Evolutionary conservation across 768 basidiomycete genomes (phyloP).

Genomic region (Leccinum boreale): DNA sequence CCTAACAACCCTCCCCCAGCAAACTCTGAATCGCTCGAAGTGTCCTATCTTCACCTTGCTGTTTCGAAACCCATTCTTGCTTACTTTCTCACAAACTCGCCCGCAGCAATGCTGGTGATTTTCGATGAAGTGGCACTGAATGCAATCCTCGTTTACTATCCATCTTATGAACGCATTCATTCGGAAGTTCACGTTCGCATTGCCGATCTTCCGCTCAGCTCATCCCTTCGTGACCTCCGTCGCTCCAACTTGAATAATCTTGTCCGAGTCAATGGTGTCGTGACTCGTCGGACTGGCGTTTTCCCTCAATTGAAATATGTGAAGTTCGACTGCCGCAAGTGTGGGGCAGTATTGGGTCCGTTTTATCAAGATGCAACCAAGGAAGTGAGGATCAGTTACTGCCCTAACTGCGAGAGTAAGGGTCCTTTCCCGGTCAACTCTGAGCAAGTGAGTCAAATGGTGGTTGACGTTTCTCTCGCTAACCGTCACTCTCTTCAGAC

Average conservation of each 20-base stretch:
- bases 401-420: constrained; percentile 89
- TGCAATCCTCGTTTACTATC: constrained; percentile 93
- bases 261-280: constrained; percentile 93
- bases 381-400: constrained; percentile 93
- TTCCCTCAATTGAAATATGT: constrained; percentile 99
- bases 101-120: constrained; percentile 86
- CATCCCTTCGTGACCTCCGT: constrained; percentile 90
- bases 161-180: constrained; percentile 94
- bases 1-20: constrained; percentile 43
- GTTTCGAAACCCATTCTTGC: constrained; percentile 92
- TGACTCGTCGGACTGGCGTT: constrained; percentile 91
- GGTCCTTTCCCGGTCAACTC: constrained; percentile 97
- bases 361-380: constrained; percentile 97
- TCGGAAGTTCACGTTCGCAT: constrained; percentile 97
- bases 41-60: constrained; percentile 94
- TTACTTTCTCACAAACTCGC: constrained; percentile 96
- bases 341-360: constrained; percentile 89
- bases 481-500: constrained; percentile 52
- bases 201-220: constrained; percentile 85
- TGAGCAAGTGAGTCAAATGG: constrained; percentile 66
- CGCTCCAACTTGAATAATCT: constrained; percentile 92
- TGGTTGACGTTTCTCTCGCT: not conserved
- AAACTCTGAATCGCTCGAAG: constrained; percentile 96
- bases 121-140: constrained; percentile 95
- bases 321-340: constrained; percentile 97